These are phyloP conservation scores for Lecanicillium sp. DNA, from an alignment of 2,329 filamentous ascomycete genomes.

Conservation along the genomic window DNA sequence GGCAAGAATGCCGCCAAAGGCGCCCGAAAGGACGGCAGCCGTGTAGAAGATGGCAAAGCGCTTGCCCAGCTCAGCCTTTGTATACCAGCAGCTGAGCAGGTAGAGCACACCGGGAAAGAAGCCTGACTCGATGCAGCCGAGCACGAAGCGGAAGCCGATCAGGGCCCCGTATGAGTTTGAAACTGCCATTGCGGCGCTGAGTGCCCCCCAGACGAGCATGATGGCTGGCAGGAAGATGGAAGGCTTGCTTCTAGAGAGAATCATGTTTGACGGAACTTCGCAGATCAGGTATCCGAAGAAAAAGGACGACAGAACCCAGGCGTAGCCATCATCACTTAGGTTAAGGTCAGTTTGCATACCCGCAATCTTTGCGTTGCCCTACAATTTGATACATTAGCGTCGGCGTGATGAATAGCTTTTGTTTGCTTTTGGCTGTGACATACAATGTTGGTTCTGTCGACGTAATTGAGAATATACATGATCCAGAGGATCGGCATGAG, in stretches of 20 bases:
- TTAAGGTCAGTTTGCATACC: conserved; percentile 41
- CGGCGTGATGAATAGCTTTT: neutral
- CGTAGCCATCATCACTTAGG: conserved; percentile 40
- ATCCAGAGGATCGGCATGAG: conserved; percentile 44
- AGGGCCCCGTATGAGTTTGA: conserved; percentile 38
- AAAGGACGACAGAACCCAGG: conserved; percentile 50
- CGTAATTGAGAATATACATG: conserved; percentile 28
- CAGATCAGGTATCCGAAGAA: conserved; percentile 49
- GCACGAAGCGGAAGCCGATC: conserved; percentile 36
- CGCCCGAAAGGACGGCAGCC: conserved; percentile 46
- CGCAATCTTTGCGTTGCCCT: conserved; percentile 46
- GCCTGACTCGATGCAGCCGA: conserved; percentile 50
- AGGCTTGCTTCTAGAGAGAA: conserved; percentile 44
- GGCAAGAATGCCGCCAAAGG: conserved; percentile 49
- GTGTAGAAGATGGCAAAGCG: conserved; percentile 49
- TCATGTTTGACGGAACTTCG: conserved; percentile 48
- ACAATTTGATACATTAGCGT: neutral
- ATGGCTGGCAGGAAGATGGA: conserved; percentile 46
- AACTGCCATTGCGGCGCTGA: conserved; percentile 47
- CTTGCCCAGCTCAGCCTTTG: conserved; percentile 45
- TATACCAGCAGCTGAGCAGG: conserved; percentile 49
- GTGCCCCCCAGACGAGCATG: conserved; percentile 45
- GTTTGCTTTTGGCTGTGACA: neutral
- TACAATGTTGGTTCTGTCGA: conserved; percentile 22
- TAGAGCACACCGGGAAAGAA: conserved; percentile 51